Conservation (phyloP, 1,284 basidiomycete genomes). For the Malassezia japonica region DNA sequence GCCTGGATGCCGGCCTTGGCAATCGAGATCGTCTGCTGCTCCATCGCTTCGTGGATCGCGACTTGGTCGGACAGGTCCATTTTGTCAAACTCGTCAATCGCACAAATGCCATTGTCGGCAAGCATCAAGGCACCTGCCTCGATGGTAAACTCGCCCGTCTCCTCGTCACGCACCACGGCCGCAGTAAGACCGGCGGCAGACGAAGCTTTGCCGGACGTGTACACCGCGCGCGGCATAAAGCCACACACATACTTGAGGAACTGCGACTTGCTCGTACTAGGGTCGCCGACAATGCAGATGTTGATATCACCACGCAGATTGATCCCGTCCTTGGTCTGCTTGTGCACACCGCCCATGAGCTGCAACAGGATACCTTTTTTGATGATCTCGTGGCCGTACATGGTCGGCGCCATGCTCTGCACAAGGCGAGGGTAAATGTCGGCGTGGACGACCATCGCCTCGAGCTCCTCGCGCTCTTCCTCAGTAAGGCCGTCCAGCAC, state of each 20-base stretch:
- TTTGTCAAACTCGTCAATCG: conserved; percentile 99
- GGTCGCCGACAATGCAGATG: conserved; percentile 96
- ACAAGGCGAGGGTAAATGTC: conserved; percentile 91
- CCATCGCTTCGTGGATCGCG: conserved; percentile 99
- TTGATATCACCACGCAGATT: conserved; percentile 95
- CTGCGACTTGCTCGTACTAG: conserved; percentile 92
- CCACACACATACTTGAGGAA: conserved; percentile 99
- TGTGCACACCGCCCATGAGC: conserved; percentile 98
- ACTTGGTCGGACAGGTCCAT: conserved; percentile 99
- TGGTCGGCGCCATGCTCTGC: conserved; percentile 89
- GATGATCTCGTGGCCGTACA: conserved; percentile 59
- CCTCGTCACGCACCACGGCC: conserved; percentile 95
- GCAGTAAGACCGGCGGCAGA: conserved; percentile 97
- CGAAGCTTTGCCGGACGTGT: conserved; percentile 97
- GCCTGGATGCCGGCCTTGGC: conserved; percentile 99
- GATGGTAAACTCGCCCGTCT: conserved; percentile 98
- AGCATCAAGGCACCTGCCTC: conserved; percentile 94
- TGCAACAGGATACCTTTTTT: conserved; percentile 97
- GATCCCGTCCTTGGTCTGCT: conserved; percentile 91
- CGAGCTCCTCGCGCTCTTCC: conserved; percentile 88
- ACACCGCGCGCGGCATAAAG: conserved; percentile 96
- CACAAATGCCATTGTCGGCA: conserved; percentile 98
- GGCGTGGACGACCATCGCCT: conserved; percentile 80
- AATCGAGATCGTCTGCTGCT: conserved; percentile 98
- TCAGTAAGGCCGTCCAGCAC: conserved; percentile 82